Conservation (phyloP, 2,329 filamentous ascomycete species). For the Trichoderma arundinaceum region DNA sequence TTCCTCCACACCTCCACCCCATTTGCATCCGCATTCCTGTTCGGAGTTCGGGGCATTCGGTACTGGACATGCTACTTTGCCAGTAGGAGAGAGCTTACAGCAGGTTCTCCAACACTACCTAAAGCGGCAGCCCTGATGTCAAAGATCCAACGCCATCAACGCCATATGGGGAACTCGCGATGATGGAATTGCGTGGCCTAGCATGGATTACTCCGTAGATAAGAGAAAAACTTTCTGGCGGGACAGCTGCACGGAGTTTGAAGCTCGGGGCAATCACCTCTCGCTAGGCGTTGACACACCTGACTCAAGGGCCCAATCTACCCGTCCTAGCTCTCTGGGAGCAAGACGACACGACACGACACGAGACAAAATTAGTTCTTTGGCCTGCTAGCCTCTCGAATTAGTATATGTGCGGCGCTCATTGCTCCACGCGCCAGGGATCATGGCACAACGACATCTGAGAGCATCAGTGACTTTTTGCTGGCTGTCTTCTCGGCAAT, state of each 20-base stretch:
- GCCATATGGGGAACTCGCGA: not conserved
- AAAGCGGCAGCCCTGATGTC: slow-evolving; percentile 7
- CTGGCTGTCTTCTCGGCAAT: slow-evolving; percentile 8
- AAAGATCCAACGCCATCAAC: not conserved
- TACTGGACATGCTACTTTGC: not conserved
- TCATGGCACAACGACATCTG: slow-evolving; percentile 18
- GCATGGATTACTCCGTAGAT: slow-evolving; percentile 1
- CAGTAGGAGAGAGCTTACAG: not conserved
- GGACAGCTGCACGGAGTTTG: not conserved
- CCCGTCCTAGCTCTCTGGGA: not conserved
- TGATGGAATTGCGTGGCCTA: not conserved
- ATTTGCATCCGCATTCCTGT: slow-evolving; percentile 4
- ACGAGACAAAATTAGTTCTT: slow-evolving; percentile 13
- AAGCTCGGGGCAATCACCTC: slow-evolving; percentile 4
- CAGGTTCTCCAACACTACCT: slow-evolving; percentile 11
- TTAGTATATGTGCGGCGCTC: slow-evolving; percentile 2
- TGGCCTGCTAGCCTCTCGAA: slow-evolving; percentile 5
- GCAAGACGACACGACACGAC: slow-evolving; percentile 6
- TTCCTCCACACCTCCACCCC: slow-evolving; percentile 19
- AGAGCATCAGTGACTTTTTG: not conserved
- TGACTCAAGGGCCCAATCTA: slow-evolving; percentile 7
- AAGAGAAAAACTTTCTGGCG: not conserved
- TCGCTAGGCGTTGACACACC: not conserved
- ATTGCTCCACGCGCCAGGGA: slow-evolving; percentile 23
- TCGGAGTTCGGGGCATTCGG: not conserved